Base-by-base conservation (phyloP, 106 monocot species). In the Dendrobium officinale region DNA sequence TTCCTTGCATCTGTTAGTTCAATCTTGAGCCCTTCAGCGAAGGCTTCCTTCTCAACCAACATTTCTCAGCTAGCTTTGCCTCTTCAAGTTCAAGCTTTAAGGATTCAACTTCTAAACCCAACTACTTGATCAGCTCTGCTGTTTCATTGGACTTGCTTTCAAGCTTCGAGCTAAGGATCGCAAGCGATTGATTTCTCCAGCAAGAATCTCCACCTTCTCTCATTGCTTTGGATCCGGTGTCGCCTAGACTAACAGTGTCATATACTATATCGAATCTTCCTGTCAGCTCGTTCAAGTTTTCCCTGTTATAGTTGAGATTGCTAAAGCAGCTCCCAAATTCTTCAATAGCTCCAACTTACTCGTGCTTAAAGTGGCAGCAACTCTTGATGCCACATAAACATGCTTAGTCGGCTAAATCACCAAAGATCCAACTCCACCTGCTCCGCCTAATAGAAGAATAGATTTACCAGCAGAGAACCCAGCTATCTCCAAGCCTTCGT, bases 231-330 rank as follows among this genome's bases (percentile, higher is more conserved):
- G 37, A 37, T 37, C 37, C 37, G 37, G 37, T 37, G 37, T 37
- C 37, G 37, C 37, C 37, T 37, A 37, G 37, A 2, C 96, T 93
- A 80, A 96, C 92, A 42, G 94, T 77, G 79, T 96, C 96, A 78
- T 89, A 94, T 20, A 96, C 94, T 0, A 96, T 88, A 82, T 96
- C 96, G 56, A 92, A 96, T 84, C 92, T 93, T 78, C 92, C 96
- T 16, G 88, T 74, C 13, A 92, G 84, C 26, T 96, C 90, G 48
- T 96, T 93, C 55, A 94, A 89, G 83, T 94, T 96, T 74, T 96
- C 94, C 78, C 92, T 89, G 42, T 94, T 96, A 75, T 92, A 94
- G 79, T 96, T 94, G 9, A 94, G 9, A 94, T 94, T 22, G 90
- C 89, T n/a, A 94, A 82, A 86, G 92, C 96, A 79, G 86, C 92